phyloP scores from a whole-genome alignment of 2,329 filamentous ascomycete species.

The Colletotrichum tamarilloi region DNA sequence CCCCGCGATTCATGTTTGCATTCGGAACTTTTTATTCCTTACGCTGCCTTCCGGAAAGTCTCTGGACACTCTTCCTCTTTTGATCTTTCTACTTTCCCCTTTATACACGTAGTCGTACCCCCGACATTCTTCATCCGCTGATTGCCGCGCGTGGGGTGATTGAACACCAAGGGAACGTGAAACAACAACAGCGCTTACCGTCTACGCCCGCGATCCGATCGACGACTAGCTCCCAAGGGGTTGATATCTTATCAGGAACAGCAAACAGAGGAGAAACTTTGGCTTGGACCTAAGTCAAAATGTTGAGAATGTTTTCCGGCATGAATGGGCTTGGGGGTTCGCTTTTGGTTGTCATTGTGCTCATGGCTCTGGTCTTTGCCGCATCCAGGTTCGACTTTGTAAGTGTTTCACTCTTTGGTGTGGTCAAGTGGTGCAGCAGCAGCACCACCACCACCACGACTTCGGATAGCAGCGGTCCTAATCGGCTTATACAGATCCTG shows the following conservation, averaged over 20 bases:
- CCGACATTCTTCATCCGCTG: neutral
- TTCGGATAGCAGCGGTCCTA: neutral
- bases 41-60: slow-evolving; percentile 2
- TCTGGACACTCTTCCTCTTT: neutral
- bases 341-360: slow-evolving; percentile 29
- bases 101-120: neutral
- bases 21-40: neutral
- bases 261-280: neutral
- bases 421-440: neutral
- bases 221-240: no score
- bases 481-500: slow-evolving; percentile 22
- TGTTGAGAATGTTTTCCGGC: slow-evolving; percentile 34
- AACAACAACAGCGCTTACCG: neutral
- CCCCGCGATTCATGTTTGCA: slow-evolving; percentile 23
- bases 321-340: slow-evolving; percentile 23
- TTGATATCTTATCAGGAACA: neutral
- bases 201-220: neutral
- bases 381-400: slow-evolving; percentile 35
- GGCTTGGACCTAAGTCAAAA: neutral
- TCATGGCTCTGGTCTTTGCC: slow-evolving; percentile 31
- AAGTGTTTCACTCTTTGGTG: neutral
- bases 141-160: slow-evolving; percentile 4
- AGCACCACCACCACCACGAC: neutral
- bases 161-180: neutral
- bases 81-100: neutral